Percentiles rank a stretch among this genome's conserved stretches.
Conservation (phyloP, 2,329 filamentous ascomycete species). For the Claviceps monticola region DNA sequence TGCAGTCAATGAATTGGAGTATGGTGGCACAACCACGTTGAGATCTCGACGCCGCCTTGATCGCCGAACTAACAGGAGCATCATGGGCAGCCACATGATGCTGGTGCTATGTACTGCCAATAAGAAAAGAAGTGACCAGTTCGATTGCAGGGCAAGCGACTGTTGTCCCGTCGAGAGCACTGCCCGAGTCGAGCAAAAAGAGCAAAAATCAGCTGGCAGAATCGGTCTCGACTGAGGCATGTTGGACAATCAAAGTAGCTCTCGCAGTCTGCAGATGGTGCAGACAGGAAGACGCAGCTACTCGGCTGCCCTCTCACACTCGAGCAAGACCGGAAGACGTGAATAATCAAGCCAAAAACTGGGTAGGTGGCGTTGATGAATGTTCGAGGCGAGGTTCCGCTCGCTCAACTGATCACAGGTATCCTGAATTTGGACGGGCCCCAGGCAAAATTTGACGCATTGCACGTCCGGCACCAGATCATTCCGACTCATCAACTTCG, state of each 20-base stretch:
- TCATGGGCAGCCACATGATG: constrained; percentile 3
- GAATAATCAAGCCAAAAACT: background rate
- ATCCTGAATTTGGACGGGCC: too few relatives aligned
- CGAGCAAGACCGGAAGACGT: too few relatives aligned
- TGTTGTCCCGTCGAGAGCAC: constrained; percentile 2
- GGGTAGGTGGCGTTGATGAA: background rate
- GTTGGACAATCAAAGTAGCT: background rate
- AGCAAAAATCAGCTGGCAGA: background rate
- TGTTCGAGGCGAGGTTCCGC: background rate
- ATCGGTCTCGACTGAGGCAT: background rate
- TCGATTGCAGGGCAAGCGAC: background rate
- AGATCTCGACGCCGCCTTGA: constrained; percentile 1
- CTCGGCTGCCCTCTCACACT: background rate
- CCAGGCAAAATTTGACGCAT: too few relatives aligned
- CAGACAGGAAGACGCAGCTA: background rate
- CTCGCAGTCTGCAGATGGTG: background rate
- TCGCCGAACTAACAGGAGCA: constrained; percentile 1
- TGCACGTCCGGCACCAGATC: too few relatives aligned
- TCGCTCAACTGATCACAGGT: too few relatives aligned
- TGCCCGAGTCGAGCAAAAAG: background rate
- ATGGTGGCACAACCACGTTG: constrained; percentile 1
- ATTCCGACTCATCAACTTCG: too few relatives aligned
- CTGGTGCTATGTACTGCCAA: background rate
- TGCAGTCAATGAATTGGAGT: background rate
- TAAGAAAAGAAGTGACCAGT: background rate